Conservation (phyloP, 176 grass and related monocot genomes). For the Dendrocalamus sinicus region DNA sequence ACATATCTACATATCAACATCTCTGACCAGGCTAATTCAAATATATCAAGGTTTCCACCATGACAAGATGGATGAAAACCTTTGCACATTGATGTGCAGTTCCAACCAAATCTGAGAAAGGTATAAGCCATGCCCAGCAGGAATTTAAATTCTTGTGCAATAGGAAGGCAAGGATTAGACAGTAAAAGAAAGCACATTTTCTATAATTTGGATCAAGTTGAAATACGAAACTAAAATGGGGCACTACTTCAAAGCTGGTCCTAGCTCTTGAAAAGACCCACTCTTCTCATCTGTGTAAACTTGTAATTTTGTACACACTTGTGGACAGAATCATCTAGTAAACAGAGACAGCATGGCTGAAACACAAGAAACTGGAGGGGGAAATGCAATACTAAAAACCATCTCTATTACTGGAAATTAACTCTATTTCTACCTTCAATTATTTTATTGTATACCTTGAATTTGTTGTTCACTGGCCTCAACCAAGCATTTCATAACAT, state of each 20-base stretch:
- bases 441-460: neutral
- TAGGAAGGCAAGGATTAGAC: neutral
- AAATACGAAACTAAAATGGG: conserved; percentile 5
- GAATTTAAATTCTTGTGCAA: conserved; percentile 13
- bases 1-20: neutral
- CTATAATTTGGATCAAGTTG: neutral
- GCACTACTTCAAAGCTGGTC: neutral
- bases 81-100: neutral
- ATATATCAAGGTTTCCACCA: conserved; percentile 23
- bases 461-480: neutral
- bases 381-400: neutral
- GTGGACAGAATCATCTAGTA: conserved; percentile 14
- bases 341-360: neutral
- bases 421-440: neutral
- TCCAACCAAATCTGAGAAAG: conserved; percentile 8
- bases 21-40: conserved; percentile 25
- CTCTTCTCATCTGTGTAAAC: neutral
- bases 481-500: conserved; percentile 8
- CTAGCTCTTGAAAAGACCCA: conserved; percentile 2
- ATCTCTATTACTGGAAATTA: neutral
- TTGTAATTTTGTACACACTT: neutral
- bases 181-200: conserved; percentile 5
- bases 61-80: conserved; percentile 2
- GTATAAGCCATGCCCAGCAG: neutral
- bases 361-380: neutral